phyloP scores from a whole-genome alignment of 2,329 filamentous ascomycete genomes.

The Amauroascus niger region DNA sequence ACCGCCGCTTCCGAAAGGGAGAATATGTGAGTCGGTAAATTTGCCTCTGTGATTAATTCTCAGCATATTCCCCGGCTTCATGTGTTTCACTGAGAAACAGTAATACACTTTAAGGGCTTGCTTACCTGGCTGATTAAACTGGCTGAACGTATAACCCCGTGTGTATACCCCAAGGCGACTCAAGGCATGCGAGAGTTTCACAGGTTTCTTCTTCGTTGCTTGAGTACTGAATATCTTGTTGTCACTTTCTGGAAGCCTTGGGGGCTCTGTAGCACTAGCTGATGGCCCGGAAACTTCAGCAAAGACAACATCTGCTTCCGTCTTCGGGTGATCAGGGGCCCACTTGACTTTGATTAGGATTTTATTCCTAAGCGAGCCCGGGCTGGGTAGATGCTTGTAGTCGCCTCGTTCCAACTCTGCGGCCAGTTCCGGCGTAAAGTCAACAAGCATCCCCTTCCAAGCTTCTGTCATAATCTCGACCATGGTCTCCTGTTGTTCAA shows the following conservation, averaged over 20 bases:
- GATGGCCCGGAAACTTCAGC: slow-evolving; percentile 13
- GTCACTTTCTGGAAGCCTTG: neutral
- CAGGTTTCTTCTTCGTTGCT: slow-evolving; percentile 35
- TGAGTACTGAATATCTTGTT: slow-evolving; percentile 6
- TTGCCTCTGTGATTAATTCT: slow-evolving; percentile 30
- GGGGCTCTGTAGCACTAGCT: slow-evolving; percentile 8
- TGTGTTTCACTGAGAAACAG: neutral
- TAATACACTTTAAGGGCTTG: slow-evolving; percentile 18
- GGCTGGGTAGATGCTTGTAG: slow-evolving; percentile 49
- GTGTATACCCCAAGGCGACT: slow-evolving; percentile 75
- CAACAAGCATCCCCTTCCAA: slow-evolving; percentile 67
- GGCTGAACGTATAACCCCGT: slow-evolving; percentile 68
- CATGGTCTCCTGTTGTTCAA: slow-evolving; percentile 81
- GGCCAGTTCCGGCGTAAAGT: slow-evolving; percentile 50
- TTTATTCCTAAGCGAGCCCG: slow-evolving; percentile 63
- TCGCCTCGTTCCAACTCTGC: slow-evolving; percentile 36
- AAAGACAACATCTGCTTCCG: slow-evolving; percentile 9
- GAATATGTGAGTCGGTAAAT: slow-evolving; percentile 54
- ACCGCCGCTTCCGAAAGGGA: slow-evolving; percentile 53
- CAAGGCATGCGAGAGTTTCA: slow-evolving; percentile 61
- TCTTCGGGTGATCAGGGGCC: slow-evolving; percentile 27
- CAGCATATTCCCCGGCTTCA: neutral
- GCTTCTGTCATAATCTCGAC: slow-evolving; percentile 86
- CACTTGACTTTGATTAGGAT: slow-evolving; percentile 78
- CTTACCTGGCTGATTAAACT: slow-evolving; percentile 57